phyloP scores from a whole-genome alignment of 208 protist species.

The Leishmania tropica region DNA sequence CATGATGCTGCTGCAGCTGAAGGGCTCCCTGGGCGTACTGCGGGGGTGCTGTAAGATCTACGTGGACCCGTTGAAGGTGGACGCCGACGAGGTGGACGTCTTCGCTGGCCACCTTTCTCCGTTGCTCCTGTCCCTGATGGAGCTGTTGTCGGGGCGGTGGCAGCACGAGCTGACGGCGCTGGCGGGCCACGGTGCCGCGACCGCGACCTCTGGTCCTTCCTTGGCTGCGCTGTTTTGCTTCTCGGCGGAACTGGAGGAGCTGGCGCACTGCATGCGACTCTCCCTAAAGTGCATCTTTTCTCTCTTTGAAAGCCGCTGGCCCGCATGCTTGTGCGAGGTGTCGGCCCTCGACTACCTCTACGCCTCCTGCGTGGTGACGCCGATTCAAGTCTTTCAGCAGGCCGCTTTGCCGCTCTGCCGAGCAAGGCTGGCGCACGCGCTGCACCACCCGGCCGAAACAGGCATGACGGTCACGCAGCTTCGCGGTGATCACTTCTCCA shows the following conservation, averaged over 20 bases:
- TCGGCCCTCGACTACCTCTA: conserved; percentile 55
- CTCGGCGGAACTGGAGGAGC: conserved; percentile 42
- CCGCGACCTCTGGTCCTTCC: conserved; percentile 11
- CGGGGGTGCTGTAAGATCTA: conserved; percentile 71
- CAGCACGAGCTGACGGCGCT: conserved; percentile 33
- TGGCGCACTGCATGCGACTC: conserved; percentile 76
- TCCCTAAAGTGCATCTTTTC: conserved; percentile 74
- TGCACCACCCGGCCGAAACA: conserved; percentile 28
- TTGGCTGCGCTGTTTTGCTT: conserved; percentile 21
- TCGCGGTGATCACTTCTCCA: conserved; percentile 60
- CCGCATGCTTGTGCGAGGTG: conserved; percentile 67
- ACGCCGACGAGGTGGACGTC: conserved; percentile 47
- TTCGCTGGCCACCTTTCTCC: conserved; percentile 50
- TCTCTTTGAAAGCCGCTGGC: conserved; percentile 55
- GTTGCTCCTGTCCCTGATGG: conserved; percentile 50
- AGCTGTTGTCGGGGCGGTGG: conserved; percentile 54
- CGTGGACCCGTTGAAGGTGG: conserved; percentile 53
- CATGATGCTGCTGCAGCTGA: conserved; percentile 53
- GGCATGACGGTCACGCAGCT: conserved; percentile 34
- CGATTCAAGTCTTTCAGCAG: conserved; percentile 35
- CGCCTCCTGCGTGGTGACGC: conserved; percentile 40
- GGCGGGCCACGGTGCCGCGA: conserved; percentile 12
- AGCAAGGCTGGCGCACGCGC: conserved; percentile 31
- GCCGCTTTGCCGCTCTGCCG: conserved; percentile 54
- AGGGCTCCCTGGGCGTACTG: conserved; percentile 68